Evolutionary conservation across 169 alveolate species (phyloP), one percentile per base, ranked within the genome.

Genomic region (Plasmodium gaboni): DNA sequence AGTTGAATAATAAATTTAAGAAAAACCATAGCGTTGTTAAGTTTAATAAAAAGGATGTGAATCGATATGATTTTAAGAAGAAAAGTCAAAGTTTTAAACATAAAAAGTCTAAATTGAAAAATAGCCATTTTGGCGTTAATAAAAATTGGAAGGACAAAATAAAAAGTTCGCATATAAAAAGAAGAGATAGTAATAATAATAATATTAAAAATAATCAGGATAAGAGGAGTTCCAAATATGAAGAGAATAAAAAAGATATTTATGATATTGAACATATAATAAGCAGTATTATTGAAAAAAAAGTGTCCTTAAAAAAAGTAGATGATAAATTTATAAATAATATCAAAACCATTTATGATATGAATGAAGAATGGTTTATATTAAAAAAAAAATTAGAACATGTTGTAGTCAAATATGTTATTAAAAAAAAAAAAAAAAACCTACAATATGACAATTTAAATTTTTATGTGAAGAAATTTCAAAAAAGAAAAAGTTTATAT

Each of bases 371-470:
- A 9, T 83, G 91, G 91, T 51, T 55, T 24, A 28, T 48, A 15
- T 28, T 83, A 67, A 83, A 83, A 83, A 68, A 44, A 38, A 60
- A 28, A n/a, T 13, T 83, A 44, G 91, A 83, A 38, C 53, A 63
- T 68, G 46, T 83, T 26, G 91, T 83, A 19, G 55, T 44, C 50
- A 83, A 83, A 83, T 68, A 83, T 68, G 73, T 83, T 83, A 38
- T 83, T 60, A 83, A 83, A 83, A 83, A 83, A 24, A 68, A 67
- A 50, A 83, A 83, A 83, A 53, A 83, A 28, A 80, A 80, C 42
- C 2, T 53, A 6, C 85, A 83, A 19, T 83, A 83, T 46, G 91
- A 83, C 59, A 60, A 83, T 32, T 22, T 83, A 83, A 83, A 83
- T 83, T 83, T 83, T 28, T 83, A 83, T 69, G 44, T 83, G 19